Percentiles rank a stretch among this genome's conserved stretches.
phyloP scores from a whole-genome alignment of 805 yeast species.

The Barnettozyma pratensis region DNA sequence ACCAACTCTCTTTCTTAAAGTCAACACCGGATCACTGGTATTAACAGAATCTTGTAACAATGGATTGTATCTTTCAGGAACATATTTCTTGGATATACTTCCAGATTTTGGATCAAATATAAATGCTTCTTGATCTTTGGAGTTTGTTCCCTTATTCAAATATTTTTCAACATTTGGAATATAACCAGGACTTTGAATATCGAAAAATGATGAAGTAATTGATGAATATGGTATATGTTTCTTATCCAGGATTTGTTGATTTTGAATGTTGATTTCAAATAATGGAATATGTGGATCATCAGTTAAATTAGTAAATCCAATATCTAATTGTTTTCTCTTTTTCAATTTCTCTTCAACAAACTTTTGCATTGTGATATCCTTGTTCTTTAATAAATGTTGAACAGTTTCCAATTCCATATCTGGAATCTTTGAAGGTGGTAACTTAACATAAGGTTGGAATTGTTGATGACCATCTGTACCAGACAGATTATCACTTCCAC shows the following conservation, averaged over 20 bases:
- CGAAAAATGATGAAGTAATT: conserved; percentile 63
- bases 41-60: conserved; percentile 27
- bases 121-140: conserved; percentile 28
- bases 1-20: conserved; percentile 71
- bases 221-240: conserved; percentile 77
- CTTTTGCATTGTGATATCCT: conserved; percentile 69
- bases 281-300: conserved; percentile 84
- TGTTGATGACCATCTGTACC: conserved; percentile 24
- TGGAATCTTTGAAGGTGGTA: conserved; percentile 89
- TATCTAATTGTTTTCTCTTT: conserved; percentile 57
- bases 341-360: conserved; percentile 84
- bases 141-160: conserved; percentile 19
- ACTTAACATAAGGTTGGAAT: conserved; percentile 73
- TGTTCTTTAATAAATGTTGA: conserved; percentile 64
- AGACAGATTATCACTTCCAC: conserved; percentile 12
- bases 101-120: conserved; percentile 20
- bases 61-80: conserved; percentile 34
- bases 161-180: conserved; percentile 23
- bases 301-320: conserved; percentile 76
- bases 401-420: conserved; percentile 87
- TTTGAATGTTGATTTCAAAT: conserved; percentile 59
- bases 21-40: conserved; percentile 40
- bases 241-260: conserved; percentile 43
- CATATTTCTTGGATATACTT: conserved; percentile 23
- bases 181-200: conserved; percentile 55